Conservation (phyloP, 2,329 filamentous ascomycete genomes). For the Pyrenochaeta sp. region DNA sequence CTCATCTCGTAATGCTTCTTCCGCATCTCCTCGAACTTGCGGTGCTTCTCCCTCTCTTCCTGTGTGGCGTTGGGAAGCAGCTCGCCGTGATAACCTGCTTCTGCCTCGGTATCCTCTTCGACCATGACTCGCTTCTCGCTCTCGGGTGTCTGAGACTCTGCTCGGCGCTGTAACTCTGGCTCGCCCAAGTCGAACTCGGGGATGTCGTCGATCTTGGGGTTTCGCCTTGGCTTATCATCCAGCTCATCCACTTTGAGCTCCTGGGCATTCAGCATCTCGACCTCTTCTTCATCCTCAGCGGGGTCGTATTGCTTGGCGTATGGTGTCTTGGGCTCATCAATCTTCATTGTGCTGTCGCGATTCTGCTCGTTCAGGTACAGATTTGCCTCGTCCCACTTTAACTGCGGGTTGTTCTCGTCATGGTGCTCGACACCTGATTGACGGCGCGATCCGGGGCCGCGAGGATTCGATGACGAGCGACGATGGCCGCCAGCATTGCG, state of each 20-base stretch:
- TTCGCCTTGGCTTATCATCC: conserved; percentile 62
- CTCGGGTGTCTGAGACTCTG: conserved; percentile 50
- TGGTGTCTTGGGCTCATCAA: conserved; percentile 97
- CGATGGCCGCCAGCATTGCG: conserved; percentile 90
- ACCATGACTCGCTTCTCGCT: conserved; percentile 84
- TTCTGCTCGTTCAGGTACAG: conserved; percentile 97
- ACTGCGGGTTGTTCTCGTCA: conserved; percentile 72
- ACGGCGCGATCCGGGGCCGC: conserved; percentile 74
- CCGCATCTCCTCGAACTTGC: conserved; percentile 86
- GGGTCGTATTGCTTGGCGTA: conserved; percentile 94
- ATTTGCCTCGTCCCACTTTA: conserved; percentile 99
- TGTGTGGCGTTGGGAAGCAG: conserved; percentile 61
- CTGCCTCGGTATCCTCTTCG: conserved; percentile 57
- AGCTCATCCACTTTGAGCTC: conserved; percentile 75
- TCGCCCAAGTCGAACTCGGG: conserved; percentile 92
- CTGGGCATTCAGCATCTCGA: conserved; percentile 71
- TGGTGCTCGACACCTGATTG: conserved; percentile 66
- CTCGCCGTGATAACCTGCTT: conserved; percentile 64
- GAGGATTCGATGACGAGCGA: conserved; percentile 78
- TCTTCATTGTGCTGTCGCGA: conserved; percentile 96
- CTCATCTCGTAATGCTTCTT: conserved; percentile 99
- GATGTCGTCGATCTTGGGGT: conserved; percentile 74
- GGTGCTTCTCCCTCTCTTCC: conserved; percentile 90
- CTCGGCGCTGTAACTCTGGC: conserved; percentile 68
- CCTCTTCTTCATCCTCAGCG: conserved; percentile 81